Percentiles rank a stretch among this genome's conserved stretches.
phyloP scores from a whole-genome alignment of 2,329 filamentous ascomycete genomes.

The Zalaria sp. region DNA sequence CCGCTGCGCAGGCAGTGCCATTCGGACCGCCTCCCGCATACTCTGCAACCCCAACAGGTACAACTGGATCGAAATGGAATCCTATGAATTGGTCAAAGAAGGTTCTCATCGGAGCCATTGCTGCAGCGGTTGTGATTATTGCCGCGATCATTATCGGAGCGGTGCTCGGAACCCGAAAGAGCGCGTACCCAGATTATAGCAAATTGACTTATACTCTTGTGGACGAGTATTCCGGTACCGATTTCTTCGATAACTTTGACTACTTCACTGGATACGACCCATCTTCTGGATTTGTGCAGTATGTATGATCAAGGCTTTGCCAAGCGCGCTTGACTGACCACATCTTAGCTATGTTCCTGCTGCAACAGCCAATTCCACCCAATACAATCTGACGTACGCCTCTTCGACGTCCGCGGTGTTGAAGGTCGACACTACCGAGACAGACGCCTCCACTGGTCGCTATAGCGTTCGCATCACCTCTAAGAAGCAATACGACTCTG shows the following conservation, averaged over 20 bases:
- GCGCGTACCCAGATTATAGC: constrained; percentile 15
- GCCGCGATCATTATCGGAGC: constrained; percentile 14
- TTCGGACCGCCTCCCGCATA: background rate
- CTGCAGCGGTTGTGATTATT: constrained; percentile 8
- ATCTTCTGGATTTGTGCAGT: constrained; percentile 37
- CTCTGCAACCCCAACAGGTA: background rate
- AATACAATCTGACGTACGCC: constrained; percentile 17
- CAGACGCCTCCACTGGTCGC: constrained; percentile 31
- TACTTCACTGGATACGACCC: constrained; percentile 35
- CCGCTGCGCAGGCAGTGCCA: background rate
- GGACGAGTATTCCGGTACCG: constrained; percentile 25
- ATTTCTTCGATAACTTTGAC: constrained; percentile 36
- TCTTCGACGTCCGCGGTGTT: constrained; percentile 12
- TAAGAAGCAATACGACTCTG: constrained; percentile 43
- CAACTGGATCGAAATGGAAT: constrained; percentile 11
- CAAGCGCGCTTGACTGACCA: background rate
- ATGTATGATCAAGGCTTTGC: constrained; percentile 12
- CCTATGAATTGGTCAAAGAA: constrained; percentile 12
- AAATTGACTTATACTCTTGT: constrained; percentile 12
- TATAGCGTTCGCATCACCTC: constrained; percentile 51
- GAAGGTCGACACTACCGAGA: constrained; percentile 13
- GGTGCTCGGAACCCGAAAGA: constrained; percentile 10
- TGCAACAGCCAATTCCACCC: constrained; percentile 8
- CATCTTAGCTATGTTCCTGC: constrained; percentile 10
- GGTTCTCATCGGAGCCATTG: constrained; percentile 7